A percentile compares a stretch with the other conserved stretches of the same genome.
Evolutionary conservation across 495 filamentous ascomycete species (phyloP).

Genomic region (Penicillium maclennaniae): DNA sequence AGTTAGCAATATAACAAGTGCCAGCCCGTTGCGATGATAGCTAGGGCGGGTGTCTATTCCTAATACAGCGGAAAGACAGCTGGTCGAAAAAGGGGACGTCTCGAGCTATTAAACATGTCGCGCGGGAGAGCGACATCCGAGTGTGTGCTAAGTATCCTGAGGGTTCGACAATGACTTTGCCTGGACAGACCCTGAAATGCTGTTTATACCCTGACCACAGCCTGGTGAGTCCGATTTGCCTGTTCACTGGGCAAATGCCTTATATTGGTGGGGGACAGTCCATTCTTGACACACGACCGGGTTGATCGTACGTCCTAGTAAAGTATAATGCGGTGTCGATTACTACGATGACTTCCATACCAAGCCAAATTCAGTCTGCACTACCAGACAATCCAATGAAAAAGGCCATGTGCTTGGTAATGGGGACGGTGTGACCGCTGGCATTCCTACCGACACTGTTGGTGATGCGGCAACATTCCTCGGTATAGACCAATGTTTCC

Average conservation of each 20-base stretch:
- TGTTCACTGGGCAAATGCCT: not conserved
- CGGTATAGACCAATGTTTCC: constrained; percentile 19
- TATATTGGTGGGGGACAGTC: not conserved
- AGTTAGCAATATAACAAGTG: too few species aligned
- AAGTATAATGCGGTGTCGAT: not conserved
- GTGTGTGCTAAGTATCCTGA: too few species aligned
- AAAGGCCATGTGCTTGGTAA: constrained; percentile 8
- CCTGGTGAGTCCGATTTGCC: too few species aligned
- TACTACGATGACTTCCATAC: constrained; percentile 3
- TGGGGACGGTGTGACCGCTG: constrained; percentile 22
- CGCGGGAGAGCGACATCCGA: not conserved
- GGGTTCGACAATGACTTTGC: too few species aligned
- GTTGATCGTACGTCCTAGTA: constrained; percentile 1
- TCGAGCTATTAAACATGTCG: not conserved
- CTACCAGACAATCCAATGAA: not conserved
- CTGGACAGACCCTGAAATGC: too few species aligned
- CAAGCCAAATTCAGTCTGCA: not conserved
- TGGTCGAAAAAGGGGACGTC: not conserved
- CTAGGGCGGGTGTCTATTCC: not conserved
- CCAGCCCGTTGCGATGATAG: too few species aligned
- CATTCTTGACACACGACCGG: not conserved
- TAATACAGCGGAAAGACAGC: not conserved
- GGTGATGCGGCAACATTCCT: constrained; percentile 39
- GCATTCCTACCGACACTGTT: constrained; percentile 33
- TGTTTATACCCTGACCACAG: not conserved